These are phyloP conservation scores for Aspergillus nidulans DNA, from an alignment of 495 filamentous ascomycete genomes.

Conservation along the genomic window DNA sequence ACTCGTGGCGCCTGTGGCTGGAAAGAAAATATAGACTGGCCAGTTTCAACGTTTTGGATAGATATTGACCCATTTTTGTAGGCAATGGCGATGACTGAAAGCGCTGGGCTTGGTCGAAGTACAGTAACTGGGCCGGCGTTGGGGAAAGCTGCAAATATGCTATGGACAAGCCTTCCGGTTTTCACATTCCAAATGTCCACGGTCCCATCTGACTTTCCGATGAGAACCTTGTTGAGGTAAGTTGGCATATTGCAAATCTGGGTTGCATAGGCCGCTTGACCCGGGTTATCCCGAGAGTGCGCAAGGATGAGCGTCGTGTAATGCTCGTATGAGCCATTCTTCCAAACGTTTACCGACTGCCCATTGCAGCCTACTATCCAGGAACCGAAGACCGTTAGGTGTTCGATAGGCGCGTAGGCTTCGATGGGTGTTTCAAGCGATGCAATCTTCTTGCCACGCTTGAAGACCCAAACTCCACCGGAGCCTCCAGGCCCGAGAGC, in stretches of 20 bases:
- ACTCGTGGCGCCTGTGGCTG: constrained; percentile 51
- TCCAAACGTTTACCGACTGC: constrained; percentile 83
- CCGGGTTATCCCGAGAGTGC: constrained; percentile 34
- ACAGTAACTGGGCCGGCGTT: constrained; percentile 72
- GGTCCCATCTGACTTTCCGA: constrained; percentile 78
- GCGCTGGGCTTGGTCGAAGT: constrained; percentile 72
- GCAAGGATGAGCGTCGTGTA: constrained; percentile 72
- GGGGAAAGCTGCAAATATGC: constrained; percentile 64
- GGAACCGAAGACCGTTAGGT: constrained; percentile 78
- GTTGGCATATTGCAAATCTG: constrained; percentile 81
- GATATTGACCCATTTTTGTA: constrained; percentile 73
- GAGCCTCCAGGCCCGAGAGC: constrained; percentile 39
- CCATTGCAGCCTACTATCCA: constrained; percentile 83
- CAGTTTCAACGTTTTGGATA: constrained; percentile 75
- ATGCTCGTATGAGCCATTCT: constrained; percentile 74
- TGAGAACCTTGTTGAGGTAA: constrained; percentile 92
- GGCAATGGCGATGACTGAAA: constrained; percentile 84
- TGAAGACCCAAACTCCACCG: constrained; percentile 87
- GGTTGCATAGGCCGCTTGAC: constrained; percentile 60
- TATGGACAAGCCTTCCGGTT: constrained; percentile 83
- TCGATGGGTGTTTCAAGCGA: constrained; percentile 62
- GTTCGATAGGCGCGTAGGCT: constrained; percentile 62
- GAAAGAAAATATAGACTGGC: constrained; percentile 63
- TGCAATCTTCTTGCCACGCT: constrained; percentile 81
- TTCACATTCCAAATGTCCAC: constrained; percentile 97